These are phyloP conservation scores for Cupressus sempervirens DNA, from an alignment of 75 land plant species.

Conservation along the genomic window DNA sequence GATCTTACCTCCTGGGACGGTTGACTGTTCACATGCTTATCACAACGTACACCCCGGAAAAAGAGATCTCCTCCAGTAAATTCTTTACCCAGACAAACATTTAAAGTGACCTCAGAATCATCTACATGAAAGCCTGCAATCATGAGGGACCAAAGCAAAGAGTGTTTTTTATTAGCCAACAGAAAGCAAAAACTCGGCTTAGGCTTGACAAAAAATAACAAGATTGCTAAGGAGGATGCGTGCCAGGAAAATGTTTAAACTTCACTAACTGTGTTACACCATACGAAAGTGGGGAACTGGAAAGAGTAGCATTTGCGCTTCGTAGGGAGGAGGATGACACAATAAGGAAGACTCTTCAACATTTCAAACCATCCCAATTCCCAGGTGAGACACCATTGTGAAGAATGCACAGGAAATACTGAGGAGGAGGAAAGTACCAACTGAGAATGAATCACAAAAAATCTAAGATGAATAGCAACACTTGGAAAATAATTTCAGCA, in stretches of 20 bases:
- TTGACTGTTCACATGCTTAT: constrained; percentile 89
- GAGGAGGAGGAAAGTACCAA: too few species aligned
- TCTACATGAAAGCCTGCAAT: constrained; percentile 96
- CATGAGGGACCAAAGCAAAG: not conserved
- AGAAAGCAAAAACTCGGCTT: not conserved
- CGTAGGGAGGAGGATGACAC: not conserved
- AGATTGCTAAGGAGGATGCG: not conserved
- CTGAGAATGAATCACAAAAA: too few species aligned
- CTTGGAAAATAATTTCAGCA: too few species aligned
- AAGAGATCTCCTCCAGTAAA: constrained; percentile 94
- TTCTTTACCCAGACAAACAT: constrained; percentile 92
- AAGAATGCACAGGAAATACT: too few species aligned
- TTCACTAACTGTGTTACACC: not conserved
- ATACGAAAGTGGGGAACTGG: not conserved
- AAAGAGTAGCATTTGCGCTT: not conserved
- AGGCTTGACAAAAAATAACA: not conserved
- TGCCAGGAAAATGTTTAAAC: not conserved
- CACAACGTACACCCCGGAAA: constrained; percentile 97
- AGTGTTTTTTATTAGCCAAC: not conserved
- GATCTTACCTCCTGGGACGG: constrained; percentile 68
- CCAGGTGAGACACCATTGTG: not conserved
- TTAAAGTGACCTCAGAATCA: constrained; percentile 96
- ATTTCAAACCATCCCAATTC: not conserved
- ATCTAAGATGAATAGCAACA: too few species aligned
- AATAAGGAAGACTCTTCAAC: not conserved